Conservation (phyloP, 2,329 filamentous ascomycete species). For the Tolypocladium album region DNA sequence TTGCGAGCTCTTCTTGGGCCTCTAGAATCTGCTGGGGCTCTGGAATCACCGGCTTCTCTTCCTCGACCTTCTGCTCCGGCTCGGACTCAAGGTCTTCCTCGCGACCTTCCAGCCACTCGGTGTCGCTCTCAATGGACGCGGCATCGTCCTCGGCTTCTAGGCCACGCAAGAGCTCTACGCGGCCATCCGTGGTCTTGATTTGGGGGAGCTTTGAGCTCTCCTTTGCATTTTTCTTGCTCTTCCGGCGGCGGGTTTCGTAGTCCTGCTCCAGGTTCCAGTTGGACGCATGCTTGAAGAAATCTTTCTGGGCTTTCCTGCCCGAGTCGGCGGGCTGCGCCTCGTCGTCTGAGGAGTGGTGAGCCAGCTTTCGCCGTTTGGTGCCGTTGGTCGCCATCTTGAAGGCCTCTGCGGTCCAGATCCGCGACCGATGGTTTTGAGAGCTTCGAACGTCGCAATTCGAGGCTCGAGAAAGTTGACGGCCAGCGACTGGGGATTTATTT, state of each 20-base stretch:
- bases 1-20: constrained; percentile 87
- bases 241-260: constrained; percentile 73
- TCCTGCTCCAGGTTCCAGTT: constrained; percentile 88
- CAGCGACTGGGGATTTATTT: not conserved
- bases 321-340: constrained; percentile 22
- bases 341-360: constrained; percentile 37
- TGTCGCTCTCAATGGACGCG: constrained; percentile 47
- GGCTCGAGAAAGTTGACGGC: not conserved
- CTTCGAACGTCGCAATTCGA: not conserved
- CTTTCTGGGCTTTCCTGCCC: constrained; percentile 38
- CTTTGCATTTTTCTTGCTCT: constrained; percentile 62
- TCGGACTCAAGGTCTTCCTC: constrained; percentile 41
- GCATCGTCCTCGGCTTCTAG: constrained; percentile 49
- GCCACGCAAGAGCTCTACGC: constrained; percentile 49
- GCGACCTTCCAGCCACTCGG: constrained; percentile 52
- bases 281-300: constrained; percentile 63
- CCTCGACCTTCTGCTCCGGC: constrained; percentile 35
- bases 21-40: constrained; percentile 69
- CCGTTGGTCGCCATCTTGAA: constrained; percentile 35
- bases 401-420: not conserved
- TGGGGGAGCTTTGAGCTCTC: constrained; percentile 64
- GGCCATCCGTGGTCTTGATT: constrained; percentile 75
- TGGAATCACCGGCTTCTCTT: constrained; percentile 54
- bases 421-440: not conserved
- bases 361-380: constrained; percentile 47